These are phyloP conservation scores for Saccharata proteae DNA, from an alignment of 2,329 filamentous ascomycete species.

Conservation along the genomic window DNA sequence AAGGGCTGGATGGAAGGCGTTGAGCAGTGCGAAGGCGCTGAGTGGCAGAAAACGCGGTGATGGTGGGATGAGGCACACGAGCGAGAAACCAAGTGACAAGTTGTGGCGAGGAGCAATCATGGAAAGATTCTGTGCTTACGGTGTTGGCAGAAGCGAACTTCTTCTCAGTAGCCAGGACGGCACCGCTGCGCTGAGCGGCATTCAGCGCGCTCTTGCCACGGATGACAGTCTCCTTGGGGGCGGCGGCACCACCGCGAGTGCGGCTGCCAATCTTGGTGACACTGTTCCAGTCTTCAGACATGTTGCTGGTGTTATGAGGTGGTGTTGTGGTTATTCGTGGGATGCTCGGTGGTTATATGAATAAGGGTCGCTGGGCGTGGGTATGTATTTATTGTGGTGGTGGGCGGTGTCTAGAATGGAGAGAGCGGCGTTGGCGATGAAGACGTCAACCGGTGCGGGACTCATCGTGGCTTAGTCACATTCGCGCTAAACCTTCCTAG, in stretches of 20 bases:
- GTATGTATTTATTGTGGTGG: not conserved
- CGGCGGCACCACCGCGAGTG: slow-evolving; percentile 53
- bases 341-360: not conserved
- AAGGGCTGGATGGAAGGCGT: slow-evolving; percentile 11
- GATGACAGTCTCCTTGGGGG: slow-evolving; percentile 73
- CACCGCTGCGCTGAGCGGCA: slow-evolving; percentile 72
- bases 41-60: not conserved
- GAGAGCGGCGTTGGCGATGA: too few species aligned
- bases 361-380: not conserved
- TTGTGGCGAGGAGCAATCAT: too few species aligned
- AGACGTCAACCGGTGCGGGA: too few species aligned
- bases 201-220: slow-evolving; percentile 77
- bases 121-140: too few species aligned
- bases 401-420: slow-evolving; percentile 1
- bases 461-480: too few species aligned
- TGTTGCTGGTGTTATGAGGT: slow-evolving; percentile 19
- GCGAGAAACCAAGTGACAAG: slow-evolving; percentile 3
- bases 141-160: slow-evolving; percentile 69
- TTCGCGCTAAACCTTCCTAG: too few species aligned
- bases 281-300: slow-evolving; percentile 77
- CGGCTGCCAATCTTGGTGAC: slow-evolving; percentile 92
- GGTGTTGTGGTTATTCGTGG: not conserved
- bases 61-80: not conserved
- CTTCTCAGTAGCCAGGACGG: slow-evolving; percentile 78
- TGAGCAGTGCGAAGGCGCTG: not conserved